These are phyloP conservation scores for Boletellus deceptivus DNA, from an alignment of 1,284 basidiomycete genomes.

Conservation along the genomic window DNA sequence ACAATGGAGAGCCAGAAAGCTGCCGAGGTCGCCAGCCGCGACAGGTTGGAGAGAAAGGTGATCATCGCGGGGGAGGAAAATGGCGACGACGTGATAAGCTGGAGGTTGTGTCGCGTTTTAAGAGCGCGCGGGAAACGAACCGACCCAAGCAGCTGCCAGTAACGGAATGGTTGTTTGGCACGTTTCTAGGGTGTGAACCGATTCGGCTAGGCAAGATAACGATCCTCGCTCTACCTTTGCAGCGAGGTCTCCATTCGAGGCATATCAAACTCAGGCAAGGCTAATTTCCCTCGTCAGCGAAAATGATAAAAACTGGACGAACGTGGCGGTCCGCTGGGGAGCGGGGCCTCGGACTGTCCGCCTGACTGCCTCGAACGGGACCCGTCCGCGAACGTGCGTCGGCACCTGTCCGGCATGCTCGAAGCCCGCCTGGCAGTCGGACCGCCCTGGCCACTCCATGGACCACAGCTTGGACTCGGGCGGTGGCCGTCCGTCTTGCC, in stretches of 20 bases:
- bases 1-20: slow-evolving; percentile 27
- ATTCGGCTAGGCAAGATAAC: slow-evolving; percentile 22
- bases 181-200: slow-evolving; percentile 26
- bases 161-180: slow-evolving; percentile 8
- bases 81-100: slow-evolving; percentile 24
- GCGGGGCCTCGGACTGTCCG: neutral
- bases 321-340: slow-evolving; percentile 13
- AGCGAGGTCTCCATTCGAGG: slow-evolving; percentile 10
- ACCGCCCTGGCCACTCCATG: too few relatives aligned
- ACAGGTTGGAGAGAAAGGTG: slow-evolving; percentile 14
- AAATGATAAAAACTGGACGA: slow-evolving; percentile 11
- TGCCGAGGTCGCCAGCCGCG: slow-evolving; percentile 20
- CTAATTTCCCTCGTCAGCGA: neutral
- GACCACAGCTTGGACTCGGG: too few relatives aligned
- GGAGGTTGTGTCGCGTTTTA: slow-evolving; percentile 19
- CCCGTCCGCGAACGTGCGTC: slow-evolving; percentile 20
- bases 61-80: slow-evolving; percentile 21
- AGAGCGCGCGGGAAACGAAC: slow-evolving; percentile 23
- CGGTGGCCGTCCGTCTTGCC: too few relatives aligned
- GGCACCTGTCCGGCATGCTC: neutral
- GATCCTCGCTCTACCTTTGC: slow-evolving; percentile 10
- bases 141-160: neutral
- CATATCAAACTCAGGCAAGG: neutral
- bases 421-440: neutral
- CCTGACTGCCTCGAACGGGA: slow-evolving; percentile 4